Conservation (phyloP, 176 grass and related monocot species). For the Chloris gayana region DNA sequence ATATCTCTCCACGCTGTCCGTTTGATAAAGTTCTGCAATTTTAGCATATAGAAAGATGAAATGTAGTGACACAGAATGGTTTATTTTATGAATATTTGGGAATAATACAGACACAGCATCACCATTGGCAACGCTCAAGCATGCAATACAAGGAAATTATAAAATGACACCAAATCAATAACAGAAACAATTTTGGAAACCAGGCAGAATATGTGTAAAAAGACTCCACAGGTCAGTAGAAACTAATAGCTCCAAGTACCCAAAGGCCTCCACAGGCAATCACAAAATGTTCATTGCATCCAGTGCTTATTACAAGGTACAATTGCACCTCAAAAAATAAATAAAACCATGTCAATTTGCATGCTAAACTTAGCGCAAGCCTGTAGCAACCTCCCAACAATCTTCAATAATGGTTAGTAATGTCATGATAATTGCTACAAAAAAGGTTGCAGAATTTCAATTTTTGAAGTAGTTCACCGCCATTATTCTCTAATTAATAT, state of each 20-base stretch:
- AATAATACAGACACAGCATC: background rate
- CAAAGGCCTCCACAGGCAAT: slow-evolving; percentile 13
- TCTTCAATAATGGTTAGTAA: background rate
- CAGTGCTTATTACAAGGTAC: slow-evolving; percentile 6
- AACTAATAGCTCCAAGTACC: slow-evolving; percentile 16
- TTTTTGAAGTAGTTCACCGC: background rate
- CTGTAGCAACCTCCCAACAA: background rate
- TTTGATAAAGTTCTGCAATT: slow-evolving; percentile 73
- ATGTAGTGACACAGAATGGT: background rate
- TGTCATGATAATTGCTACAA: slow-evolving; percentile 7
- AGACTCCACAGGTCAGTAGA: background rate
- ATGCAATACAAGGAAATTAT: background rate
- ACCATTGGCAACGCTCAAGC: background rate
- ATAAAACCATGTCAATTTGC: background rate
- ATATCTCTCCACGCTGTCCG: slow-evolving; percentile 86
- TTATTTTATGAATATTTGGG: slow-evolving; percentile 22
- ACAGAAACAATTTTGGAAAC: slow-evolving; percentile 26
- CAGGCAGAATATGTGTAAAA: background rate
- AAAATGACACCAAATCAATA: slow-evolving; percentile 26
- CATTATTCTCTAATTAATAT: background rate
- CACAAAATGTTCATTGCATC: background rate
- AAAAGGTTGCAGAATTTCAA: slow-evolving; percentile 8
- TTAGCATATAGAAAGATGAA: slow-evolving; percentile 28
- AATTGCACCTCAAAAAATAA: background rate
- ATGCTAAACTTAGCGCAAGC: background rate